Conservation (phyloP, 2,329 filamentous ascomycete species). For the Diaporthe sp. region DNA sequence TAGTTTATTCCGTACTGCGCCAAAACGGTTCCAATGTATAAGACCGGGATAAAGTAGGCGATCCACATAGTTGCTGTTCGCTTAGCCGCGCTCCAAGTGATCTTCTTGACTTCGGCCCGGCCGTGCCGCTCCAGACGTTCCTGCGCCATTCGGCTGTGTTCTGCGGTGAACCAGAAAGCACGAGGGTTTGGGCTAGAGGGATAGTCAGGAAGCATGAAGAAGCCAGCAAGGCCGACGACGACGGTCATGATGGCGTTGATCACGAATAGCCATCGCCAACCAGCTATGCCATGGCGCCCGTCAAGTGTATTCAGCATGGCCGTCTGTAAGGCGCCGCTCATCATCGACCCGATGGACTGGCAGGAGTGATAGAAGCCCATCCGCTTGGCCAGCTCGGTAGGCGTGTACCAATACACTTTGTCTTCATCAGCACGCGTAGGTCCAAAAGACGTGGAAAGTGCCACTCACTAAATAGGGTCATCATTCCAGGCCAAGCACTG, state of each 20-base stretch:
- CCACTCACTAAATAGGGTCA: conserved; percentile 54
- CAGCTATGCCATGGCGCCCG: conserved; percentile 59
- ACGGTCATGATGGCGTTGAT: conserved; percentile 69
- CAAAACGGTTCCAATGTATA: conserved; percentile 60
- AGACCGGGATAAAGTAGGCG: conserved; percentile 57
- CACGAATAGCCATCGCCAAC: conserved; percentile 67
- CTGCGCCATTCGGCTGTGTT: conserved; percentile 57
- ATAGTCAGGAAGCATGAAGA: conserved; percentile 59
- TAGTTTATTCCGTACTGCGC: conserved; percentile 61
- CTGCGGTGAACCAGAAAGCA: conserved; percentile 59
- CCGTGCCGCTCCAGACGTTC: conserved; percentile 57
- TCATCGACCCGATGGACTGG: conserved; percentile 64
- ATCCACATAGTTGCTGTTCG: conserved; percentile 59
- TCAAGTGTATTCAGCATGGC: conserved; percentile 66
- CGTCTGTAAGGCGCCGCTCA: conserved; percentile 66
- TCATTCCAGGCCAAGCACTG: conserved; percentile 58
- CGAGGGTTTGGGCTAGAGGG: conserved; percentile 55
- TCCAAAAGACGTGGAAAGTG: conserved; percentile 34
- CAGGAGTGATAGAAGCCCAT: conserved; percentile 67
- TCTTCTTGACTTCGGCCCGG: conserved; percentile 58
- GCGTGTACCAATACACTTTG: conserved; percentile 58
- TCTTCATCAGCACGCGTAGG: conserved; percentile 23
- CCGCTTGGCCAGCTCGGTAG: conserved; percentile 61
- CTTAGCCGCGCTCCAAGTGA: conserved; percentile 57
- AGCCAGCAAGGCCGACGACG: conserved; percentile 63